Base-by-base conservation (phyloP, 768 basidiomycete genomes). In the Termitomyces sp. region DNA sequence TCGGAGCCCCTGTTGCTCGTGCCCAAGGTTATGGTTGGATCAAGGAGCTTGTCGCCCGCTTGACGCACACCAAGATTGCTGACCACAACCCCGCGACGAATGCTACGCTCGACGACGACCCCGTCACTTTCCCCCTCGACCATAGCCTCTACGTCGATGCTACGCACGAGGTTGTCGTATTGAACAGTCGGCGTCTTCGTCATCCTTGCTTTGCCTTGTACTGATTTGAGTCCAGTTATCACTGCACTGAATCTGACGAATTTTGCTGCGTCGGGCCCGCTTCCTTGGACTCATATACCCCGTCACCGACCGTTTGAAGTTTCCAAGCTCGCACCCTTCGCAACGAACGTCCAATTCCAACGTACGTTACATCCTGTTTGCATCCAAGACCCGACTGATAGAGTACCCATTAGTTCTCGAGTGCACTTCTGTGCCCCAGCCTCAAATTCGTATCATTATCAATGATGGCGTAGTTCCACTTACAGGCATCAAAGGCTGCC, bases 301-400 rank as follows among this genome's bases (percentile, higher is more conserved):
- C 59, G 69, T 7, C 72, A 87, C 48, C 78, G 83, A 12, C 77
- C 87, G 0, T 96, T 92, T 77, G 85, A 82, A 63, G 78, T 83
- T 0, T 81, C 92, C 5, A 82, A 93, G 60, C 76, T 94, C 38
- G 86, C 90, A 19, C 93, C 94, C 0, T 97, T 97, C 70, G 88
- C 86, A 0, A 90, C 93, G 25, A 95, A 95, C 64, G 68, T 95
- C 21, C 90, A 92, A 66, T 88, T 95, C 78, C 94, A 96, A 73
- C 76, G 91, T 93, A 71, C 55, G 80, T 74, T 38, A 42, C 42
- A 12, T 10, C 45, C 9, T 5, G 4, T 2, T n/a, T n/a, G n/a
- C 17, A 1, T 46, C n/a, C 25, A n/a, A n/a, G n/a, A 35, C 23
- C 32, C 54, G n/a, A 61, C 65, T 66, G 35, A 62, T 59, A 37